Evolutionary conservation across 768 basidiomycete genomes (phyloP), one percentile per base, ranked within the genome.

Genomic region (Lactarius deliciosus): DNA sequence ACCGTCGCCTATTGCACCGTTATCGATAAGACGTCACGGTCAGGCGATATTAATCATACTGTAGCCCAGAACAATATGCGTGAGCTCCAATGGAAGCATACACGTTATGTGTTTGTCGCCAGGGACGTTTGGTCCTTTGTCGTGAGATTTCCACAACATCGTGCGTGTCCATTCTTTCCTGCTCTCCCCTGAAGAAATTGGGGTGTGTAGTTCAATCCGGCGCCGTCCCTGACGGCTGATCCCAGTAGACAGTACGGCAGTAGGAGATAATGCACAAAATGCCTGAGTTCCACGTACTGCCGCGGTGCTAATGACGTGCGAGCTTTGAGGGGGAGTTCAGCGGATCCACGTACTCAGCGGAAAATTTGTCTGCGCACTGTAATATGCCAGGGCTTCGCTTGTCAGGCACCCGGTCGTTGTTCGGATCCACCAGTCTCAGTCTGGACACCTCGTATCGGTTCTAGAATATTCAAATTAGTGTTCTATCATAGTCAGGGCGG

Each of bases 11-110:
- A 61, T 16, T 61, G 34, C 13, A 65, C 28, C 6, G 11, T 56
- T 18, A 41, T 66, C 41, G 22, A 36, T 3, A 58, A 56, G 18
- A 62, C 18, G 6, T 13, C 43, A 25, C 50, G 18, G 11, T 43
- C 32, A 25, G 54, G 28, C 41, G 32, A 61, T 22, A 40, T 43
- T 15, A 1, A 11, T n/a, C 36, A 22, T 25, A 59, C 91, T 81
- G 69, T 81, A 85, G 47, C 92, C 93, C 56, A 88, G 76, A 40
- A 93, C 70, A 30, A 94, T 78, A 0, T 75, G 63, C 41, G 86
- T 83, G 0, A 85, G 75, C 55, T 86, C 86, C 9, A 93, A 73
- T 5, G 88, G 86, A 34, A 77, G 69, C 32, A 72, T 67, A 30
- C 65, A 70, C 2, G 76, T 72, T 0, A 75, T 59, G 25, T 64